A percentile compares a stretch with the other conserved stretches of the same genome.
These are phyloP conservation scores for Cryptosporidium muris DNA, from an alignment of 169 alveolate species.

Conservation along the genomic window DNA sequence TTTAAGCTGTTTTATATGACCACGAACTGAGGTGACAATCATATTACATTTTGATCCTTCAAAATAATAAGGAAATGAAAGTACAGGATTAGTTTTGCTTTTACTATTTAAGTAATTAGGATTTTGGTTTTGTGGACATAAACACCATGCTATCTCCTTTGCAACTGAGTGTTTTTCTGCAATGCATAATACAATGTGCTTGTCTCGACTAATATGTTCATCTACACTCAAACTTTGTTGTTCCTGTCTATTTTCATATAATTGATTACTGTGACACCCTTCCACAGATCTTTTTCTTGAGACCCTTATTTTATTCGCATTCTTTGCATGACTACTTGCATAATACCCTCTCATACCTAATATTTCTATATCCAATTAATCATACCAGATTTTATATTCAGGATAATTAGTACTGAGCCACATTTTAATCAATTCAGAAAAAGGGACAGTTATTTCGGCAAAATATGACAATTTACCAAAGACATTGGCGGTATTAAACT, in stretches of 20 bases:
- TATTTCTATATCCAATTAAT: not conserved
- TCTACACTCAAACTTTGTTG: not conserved
- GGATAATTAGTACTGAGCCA: not conserved
- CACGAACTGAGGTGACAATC: conserved; percentile 90
- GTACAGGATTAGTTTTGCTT: conserved; percentile 80
- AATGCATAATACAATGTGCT: conserved; percentile 71
- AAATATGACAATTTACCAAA: too few species aligned
- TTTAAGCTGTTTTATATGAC: conserved; percentile 80
- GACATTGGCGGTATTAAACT: not conserved
- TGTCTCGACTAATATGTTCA: not conserved
- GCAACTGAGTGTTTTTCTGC: conserved; percentile 88
- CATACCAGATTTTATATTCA: not conserved
- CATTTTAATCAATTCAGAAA: not conserved
- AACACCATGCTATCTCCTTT: conserved; percentile 74
- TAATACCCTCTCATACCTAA: too few species aligned
- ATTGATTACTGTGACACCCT: not conserved
- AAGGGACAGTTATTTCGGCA: conserved; percentile 10
- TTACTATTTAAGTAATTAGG: conserved; percentile 40
- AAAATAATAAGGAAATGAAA: conserved; percentile 75
- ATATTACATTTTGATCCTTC: conserved; percentile 80
- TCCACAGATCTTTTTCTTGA: not conserved
- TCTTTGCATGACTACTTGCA: not conserved
- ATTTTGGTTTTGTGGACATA: conserved; percentile 65
- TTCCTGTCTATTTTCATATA: not conserved
- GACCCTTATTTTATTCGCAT: not conserved